Evolutionary conservation across 768 basidiomycete species (phyloP), one percentile per base, ranked within the genome.

Genomic region (Cantharellus anzutake): DNA sequence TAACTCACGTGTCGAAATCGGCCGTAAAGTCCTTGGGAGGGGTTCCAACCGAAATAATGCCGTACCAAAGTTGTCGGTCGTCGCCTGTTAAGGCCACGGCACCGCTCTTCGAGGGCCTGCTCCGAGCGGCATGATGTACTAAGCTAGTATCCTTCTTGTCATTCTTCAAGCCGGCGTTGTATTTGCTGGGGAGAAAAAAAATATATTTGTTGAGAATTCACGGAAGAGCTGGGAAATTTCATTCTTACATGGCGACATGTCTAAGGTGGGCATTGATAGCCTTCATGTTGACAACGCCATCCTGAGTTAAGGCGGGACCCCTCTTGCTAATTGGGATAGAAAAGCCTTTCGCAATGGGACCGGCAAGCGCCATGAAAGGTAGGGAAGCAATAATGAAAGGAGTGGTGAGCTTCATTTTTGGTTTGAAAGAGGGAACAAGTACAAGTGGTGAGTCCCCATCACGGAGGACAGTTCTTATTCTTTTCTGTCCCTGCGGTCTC

Each of bases 1-100:
- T 11, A 60, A 42, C 59, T 40, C 59, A 59, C 60, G 61, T 62
- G 52, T 62, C 61, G 40, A 62, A 60, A 39, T 62, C 60, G 41
- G 60, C 59, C 5, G 61, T 62, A 38, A n/a, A 62, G 52, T 11
- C n/a, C 34, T 51, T 42, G 38, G 60, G 38, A 4, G 61, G 61
- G 3, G 61, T 62, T 2, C 60, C 61, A 44, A 62, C 57, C 16
- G 35, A 14, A 11, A 57, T 41, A 14, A 14, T 40, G 14, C 56
- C 56, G 35, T 57, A 57, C 56, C 56, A 57, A 5, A 57, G 35
- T 11, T 57, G 16, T 14, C 42, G 39, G 7, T 14, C 16, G 38
- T 5, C 35, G 41, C 42, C 56, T 5, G 40, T 57, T 14, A 57
- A 41, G 52, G 52, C 52, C 14, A 7, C 35, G 5, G 56, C 5